These are phyloP conservation scores for Pythium brachiatum DNA, from an alignment of 352 stramenopile species.

Conservation along the genomic window DNA sequence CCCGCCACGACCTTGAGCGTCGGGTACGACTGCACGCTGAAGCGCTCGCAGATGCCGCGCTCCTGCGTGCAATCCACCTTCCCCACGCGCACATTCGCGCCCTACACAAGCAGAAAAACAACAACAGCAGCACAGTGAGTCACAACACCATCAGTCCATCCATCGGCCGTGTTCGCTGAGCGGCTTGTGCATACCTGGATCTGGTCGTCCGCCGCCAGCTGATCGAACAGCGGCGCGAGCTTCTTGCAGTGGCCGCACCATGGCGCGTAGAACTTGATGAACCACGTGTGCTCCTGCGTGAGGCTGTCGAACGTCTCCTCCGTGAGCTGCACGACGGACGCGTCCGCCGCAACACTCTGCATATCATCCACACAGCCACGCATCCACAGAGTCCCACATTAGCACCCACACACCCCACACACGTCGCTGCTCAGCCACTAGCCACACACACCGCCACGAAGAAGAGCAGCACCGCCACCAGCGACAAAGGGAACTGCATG, in stretches of 20 bases:
- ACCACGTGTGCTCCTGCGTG: conserved; percentile 56
- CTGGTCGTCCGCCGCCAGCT: conserved; percentile 39
- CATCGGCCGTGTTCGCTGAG: not conserved
- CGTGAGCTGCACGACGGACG: conserved; percentile 21
- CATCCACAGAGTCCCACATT: not conserved
- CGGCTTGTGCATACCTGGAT: conserved; percentile 28
- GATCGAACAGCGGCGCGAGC: conserved; percentile 60
- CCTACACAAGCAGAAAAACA: conserved; percentile 12
- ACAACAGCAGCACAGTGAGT: not conserved
- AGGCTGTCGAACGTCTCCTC: conserved; percentile 51
- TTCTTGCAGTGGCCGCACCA: conserved; percentile 87
- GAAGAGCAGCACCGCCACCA: conserved; percentile 23
- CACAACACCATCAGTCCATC: not conserved
- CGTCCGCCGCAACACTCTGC: conserved; percentile 9
- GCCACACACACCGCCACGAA: conserved; percentile 2
- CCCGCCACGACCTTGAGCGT: conserved; percentile 73
- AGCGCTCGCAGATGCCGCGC: conserved; percentile 70
- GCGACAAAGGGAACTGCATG: conserved; percentile 20
- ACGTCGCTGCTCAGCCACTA: not conserved
- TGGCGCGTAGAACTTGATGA: conserved; percentile 85
- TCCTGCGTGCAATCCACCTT: conserved; percentile 84
- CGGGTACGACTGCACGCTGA: conserved; percentile 78
- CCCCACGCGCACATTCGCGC: conserved; percentile 42
- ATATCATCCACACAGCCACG: not conserved
- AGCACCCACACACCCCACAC: not conserved